Conservation (phyloP, 352 stramenopile genomes). For the Globisporangium abappressorium region DNA sequence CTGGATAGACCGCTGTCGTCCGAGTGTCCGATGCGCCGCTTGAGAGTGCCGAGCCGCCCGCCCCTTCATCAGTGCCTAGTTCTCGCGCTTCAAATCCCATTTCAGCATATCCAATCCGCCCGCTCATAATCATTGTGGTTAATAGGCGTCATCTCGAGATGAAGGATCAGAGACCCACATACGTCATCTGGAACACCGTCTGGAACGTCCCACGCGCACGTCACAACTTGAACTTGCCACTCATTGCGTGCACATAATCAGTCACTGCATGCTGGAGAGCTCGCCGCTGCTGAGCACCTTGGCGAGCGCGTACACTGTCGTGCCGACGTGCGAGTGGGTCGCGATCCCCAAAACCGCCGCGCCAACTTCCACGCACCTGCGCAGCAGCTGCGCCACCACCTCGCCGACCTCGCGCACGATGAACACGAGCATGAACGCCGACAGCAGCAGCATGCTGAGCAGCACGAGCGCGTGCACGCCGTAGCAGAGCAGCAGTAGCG, state of each 20-base stretch:
- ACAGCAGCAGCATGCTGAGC: slow-evolving; percentile 9
- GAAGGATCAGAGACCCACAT: neutral
- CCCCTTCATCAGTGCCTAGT: neutral
- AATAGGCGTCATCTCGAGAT: neutral
- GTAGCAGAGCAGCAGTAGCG: slow-evolving; percentile 7
- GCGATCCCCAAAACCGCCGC: neutral
- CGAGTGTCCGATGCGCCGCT: neutral
- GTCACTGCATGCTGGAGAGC: slow-evolving; percentile 11
- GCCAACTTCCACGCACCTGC: neutral
- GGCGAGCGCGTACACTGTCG: slow-evolving; percentile 7
- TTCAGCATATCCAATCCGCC: neutral
- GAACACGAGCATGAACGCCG: slow-evolving; percentile 13
- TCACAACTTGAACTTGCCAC: neutral
- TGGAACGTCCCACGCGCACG: neutral
- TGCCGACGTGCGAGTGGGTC: slow-evolving; percentile 6
- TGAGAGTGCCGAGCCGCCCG: neutral
- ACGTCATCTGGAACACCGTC: neutral
- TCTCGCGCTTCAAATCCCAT: neutral
- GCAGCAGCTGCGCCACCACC: slow-evolving; percentile 1
- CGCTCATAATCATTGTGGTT: neutral
- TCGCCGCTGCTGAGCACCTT: slow-evolving; percentile 15
- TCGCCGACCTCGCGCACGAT: slow-evolving; percentile 5
- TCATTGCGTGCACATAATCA: no score
- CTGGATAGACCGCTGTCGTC: neutral
- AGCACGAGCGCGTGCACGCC: neutral